phyloP scores from a whole-genome alignment of 1,284 basidiomycete genomes.

The Pyrrhoderma lamaoense region DNA sequence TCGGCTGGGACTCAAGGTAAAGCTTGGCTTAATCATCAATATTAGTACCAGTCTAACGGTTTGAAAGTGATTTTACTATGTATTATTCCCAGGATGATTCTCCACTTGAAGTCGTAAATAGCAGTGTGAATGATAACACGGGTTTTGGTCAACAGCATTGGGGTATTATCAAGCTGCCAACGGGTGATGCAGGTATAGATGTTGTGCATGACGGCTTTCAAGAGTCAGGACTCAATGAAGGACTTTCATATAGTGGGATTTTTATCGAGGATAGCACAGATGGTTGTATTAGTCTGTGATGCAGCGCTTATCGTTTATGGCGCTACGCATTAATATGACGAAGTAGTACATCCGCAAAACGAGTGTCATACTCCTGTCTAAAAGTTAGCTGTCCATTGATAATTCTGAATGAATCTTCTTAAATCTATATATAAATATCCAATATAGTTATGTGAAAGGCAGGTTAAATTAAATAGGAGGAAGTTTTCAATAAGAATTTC shows the following conservation, averaged over 20 bases:
- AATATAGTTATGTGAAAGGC: too few species aligned
- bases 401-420: too few species aligned
- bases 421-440: too few species aligned
- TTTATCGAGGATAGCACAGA: conserved; percentile 36
- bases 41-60: neutral
- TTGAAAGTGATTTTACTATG: conserved; percentile 29
- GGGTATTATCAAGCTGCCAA: conserved; percentile 43
- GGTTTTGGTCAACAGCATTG: conserved; percentile 55
- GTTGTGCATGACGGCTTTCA: conserved; percentile 52
- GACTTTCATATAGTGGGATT: conserved; percentile 48
- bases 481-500: too few species aligned
- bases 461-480: too few species aligned
- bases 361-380: too few species aligned
- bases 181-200: conserved; percentile 30
- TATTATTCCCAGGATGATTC: conserved; percentile 40
- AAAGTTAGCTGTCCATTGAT: too few species aligned
- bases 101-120: conserved; percentile 35
- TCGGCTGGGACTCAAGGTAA: conserved; percentile 7
- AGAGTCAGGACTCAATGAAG: conserved; percentile 43
- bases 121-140: conserved; percentile 39
- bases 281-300: neutral
- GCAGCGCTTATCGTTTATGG: too few species aligned
- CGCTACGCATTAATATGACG: too few species aligned
- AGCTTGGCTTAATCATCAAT: neutral
- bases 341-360: too few species aligned